Evolutionary conservation across 225 moss, liverwort and hornwort genomes (phyloP).

Genomic region (Antitrichia curtipendula): DNA sequence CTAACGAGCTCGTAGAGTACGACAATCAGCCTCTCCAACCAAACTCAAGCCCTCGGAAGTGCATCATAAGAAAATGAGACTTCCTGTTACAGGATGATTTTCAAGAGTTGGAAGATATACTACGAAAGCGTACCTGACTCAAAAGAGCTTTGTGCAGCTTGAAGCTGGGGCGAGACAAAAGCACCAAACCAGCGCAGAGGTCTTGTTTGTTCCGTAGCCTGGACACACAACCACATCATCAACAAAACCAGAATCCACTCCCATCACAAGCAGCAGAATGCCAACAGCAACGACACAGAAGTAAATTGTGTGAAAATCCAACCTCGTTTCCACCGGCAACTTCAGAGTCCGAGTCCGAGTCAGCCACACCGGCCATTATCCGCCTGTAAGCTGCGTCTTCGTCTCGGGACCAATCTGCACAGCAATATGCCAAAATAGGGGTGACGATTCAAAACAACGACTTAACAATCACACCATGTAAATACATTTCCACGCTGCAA

Average conservation of each 20-base stretch:
- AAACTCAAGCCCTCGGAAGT: not conserved
- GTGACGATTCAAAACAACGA: not conserved
- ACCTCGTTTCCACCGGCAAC: conserved; percentile 19
- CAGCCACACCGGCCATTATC: conserved; percentile 15
- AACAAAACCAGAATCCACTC: not conserved
- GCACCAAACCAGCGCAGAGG: conserved; percentile 76
- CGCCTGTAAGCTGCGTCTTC: conserved; percentile 28
- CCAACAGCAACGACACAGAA: not conserved
- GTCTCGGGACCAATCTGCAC: conserved; percentile 38
- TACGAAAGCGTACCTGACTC: conserved; percentile 32
- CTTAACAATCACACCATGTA: not conserved
- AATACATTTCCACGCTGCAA: not conserved
- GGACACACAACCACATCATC: not conserved
- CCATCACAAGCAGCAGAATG: not conserved
- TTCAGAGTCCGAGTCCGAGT: conserved; percentile 19
- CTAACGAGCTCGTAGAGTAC: not conserved
- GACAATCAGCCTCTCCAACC: not conserved
- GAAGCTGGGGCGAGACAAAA: conserved; percentile 69
- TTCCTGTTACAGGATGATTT: not conserved
- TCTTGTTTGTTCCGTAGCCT: conserved; percentile 30
- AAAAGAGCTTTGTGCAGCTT: conserved; percentile 60
- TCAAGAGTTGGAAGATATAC: not conserved
- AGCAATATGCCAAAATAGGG: not conserved
- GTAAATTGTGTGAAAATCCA: not conserved
- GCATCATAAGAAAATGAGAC: not conserved